Percentiles rank a stretch among this genome's conserved stretches.
phyloP scores from a whole-genome alignment of 768 basidiomycete species.

The Ramaria sp. region DNA sequence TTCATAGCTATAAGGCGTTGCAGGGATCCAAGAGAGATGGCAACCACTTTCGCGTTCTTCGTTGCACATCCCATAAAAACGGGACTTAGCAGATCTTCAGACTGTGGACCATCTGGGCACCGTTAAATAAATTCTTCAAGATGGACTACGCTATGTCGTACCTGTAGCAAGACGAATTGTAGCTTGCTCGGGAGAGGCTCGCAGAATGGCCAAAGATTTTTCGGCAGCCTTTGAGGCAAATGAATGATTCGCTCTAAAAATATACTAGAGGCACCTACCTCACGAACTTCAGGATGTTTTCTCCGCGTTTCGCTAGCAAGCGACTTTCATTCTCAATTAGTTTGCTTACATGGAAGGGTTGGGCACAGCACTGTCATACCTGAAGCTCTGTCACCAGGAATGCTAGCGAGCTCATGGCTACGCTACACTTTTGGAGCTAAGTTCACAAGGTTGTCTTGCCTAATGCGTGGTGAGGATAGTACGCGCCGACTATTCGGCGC shows the following conservation, averaged over 20 bases:
- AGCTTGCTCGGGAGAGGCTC: slow-evolving; percentile 75
- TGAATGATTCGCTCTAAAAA: neutral
- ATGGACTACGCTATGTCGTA: slow-evolving; percentile 22
- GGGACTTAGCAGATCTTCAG: slow-evolving; percentile 72
- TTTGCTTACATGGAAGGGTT: neutral
- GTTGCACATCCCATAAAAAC: slow-evolving; percentile 93
- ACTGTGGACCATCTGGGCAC: slow-evolving; percentile 58
- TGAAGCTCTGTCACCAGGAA: slow-evolving; percentile 50
- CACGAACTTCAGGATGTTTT: slow-evolving; percentile 87
- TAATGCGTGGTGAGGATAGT: too few relatives aligned
- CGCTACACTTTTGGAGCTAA: neutral
- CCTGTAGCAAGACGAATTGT: slow-evolving; percentile 63
- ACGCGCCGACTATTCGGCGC: too few relatives aligned
- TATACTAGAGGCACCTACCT: slow-evolving; percentile 38
- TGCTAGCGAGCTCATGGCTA: slow-evolving; percentile 18
- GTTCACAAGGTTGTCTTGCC: too few relatives aligned
- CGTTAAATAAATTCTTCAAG: neutral
- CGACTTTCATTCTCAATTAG: slow-evolving; percentile 35
- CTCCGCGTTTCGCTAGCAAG: slow-evolving; percentile 81
- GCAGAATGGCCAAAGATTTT: slow-evolving; percentile 70
- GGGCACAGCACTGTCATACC: slow-evolving; percentile 21
- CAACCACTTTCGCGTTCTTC: slow-evolving; percentile 88
- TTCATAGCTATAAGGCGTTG: slow-evolving; percentile 83
- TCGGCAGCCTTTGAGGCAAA: slow-evolving; percentile 58
- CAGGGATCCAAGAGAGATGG: slow-evolving; percentile 82